These are phyloP conservation scores for Truncatella angustata DNA, from an alignment of 2,329 filamentous ascomycete genomes.

Conservation along the genomic window DNA sequence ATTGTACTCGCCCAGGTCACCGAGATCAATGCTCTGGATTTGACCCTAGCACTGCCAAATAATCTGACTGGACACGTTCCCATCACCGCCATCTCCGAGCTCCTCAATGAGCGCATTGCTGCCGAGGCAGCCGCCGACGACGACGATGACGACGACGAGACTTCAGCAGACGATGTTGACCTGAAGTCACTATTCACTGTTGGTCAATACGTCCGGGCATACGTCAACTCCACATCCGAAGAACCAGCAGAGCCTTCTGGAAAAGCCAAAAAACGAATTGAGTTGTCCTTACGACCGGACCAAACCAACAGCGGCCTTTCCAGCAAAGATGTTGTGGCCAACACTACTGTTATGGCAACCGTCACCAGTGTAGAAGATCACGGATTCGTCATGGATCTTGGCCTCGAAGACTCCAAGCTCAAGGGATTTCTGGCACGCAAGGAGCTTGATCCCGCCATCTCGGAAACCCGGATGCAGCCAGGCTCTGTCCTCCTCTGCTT, in stretches of 20 bases:
- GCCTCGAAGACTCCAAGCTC: conserved; percentile 64
- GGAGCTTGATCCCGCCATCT: conserved; percentile 67
- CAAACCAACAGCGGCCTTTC: conserved; percentile 75
- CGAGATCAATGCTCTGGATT: conserved; percentile 74
- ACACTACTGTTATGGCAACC: conserved; percentile 81
- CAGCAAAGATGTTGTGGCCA: conserved; percentile 69
- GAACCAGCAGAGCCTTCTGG: conserved; percentile 50
- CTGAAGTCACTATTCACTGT: conserved; percentile 72
- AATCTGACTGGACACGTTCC: conserved; percentile 88
- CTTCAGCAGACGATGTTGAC: conserved; percentile 62
- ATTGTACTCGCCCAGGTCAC: conserved; percentile 84
- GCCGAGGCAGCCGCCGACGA: conserved; percentile 59
- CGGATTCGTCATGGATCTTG: conserved; percentile 89
- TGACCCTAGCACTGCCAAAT: conserved; percentile 84
- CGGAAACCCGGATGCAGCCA: conserved; percentile 70
- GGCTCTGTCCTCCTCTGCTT: conserved; percentile 84
- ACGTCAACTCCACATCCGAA: conserved; percentile 75
- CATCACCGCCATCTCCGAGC: conserved; percentile 85
- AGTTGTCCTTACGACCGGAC: conserved; percentile 78
- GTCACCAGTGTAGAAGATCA: conserved; percentile 94
- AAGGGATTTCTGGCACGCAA: conserved; percentile 84
- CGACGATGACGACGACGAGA: conserved; percentile 47
- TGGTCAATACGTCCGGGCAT: conserved; percentile 85
- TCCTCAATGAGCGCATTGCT: conserved; percentile 74
- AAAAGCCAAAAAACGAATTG: conserved; percentile 77